Conservation (phyloP, 108 stramenopile species). For the Pseudonitzschia delicatissima region DNA sequence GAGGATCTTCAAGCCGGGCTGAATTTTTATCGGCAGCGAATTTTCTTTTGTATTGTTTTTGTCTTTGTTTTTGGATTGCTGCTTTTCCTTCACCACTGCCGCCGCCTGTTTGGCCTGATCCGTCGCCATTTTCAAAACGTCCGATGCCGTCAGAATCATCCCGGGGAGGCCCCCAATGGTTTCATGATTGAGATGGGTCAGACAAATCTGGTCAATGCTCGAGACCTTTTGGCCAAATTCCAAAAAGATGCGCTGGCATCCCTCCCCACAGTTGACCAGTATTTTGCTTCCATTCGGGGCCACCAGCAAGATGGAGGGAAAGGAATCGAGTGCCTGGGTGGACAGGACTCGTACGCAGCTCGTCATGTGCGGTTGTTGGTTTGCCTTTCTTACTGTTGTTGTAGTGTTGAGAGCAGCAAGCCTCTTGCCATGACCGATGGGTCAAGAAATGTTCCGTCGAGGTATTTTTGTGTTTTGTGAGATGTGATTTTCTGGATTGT, state of each 20-base stretch:
- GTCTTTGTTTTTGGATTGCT: not conserved
- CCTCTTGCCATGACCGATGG: no score
- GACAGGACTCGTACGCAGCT: constrained; percentile 66
- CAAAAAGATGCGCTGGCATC: constrained; percentile 80
- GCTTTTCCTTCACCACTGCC: not conserved
- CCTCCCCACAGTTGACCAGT: constrained; percentile 81
- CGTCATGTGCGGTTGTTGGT: no score
- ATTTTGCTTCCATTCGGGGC: constrained; percentile 64
- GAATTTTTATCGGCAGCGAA: not conserved
- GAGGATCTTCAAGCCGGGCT: constrained; percentile 52
- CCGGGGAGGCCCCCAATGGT: constrained; percentile 80
- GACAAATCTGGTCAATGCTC: constrained; percentile 60
- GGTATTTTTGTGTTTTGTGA: no score
- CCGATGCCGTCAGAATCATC: constrained; percentile 74
- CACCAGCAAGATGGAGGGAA: constrained; percentile 64
- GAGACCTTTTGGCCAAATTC: constrained; percentile 67
- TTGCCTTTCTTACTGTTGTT: no score
- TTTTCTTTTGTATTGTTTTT: not conserved
- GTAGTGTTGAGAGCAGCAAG: no score
- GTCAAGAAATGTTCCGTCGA: no score
- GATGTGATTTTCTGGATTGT: no score
- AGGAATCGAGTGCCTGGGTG: constrained; percentile 58
- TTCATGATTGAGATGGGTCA: constrained; percentile 67
- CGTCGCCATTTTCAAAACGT: constrained; percentile 38
- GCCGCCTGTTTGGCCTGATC: constrained; percentile 7